phyloP scores from a whole-genome alignment of 2,329 filamentous ascomycete species.

The Leptographium wingfieldii region DNA sequence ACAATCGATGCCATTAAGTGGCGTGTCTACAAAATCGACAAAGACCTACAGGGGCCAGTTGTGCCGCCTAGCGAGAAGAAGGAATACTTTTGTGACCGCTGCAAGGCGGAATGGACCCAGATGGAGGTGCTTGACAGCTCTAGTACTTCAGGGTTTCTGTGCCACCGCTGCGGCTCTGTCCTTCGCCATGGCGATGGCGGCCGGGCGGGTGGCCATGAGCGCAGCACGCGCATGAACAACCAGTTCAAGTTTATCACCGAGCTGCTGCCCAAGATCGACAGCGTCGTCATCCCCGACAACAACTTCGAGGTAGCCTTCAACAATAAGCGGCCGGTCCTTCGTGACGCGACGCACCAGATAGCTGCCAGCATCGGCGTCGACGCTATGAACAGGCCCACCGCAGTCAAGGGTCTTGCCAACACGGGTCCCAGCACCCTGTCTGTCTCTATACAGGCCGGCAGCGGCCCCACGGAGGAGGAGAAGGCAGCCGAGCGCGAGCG shows the following conservation, averaged over 20 bases:
- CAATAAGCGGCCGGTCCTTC: conserved; percentile 48
- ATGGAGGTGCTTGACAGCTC: conserved; percentile 77
- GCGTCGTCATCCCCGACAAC: conserved; percentile 60
- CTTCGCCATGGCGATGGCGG: conserved; percentile 56
- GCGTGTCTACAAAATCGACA: conserved; percentile 77
- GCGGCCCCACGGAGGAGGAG: conserved; percentile 54
- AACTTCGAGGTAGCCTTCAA: conserved; percentile 58
- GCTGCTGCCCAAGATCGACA: conserved; percentile 63
- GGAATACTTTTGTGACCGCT: conserved; percentile 75
- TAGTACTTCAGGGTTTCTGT: conserved; percentile 62
- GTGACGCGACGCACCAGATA: conserved; percentile 55
- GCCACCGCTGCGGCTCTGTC: conserved; percentile 59
- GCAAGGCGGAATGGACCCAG: conserved; percentile 75
- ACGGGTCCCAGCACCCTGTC: conserved; percentile 56
- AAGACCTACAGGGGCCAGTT: conserved; percentile 74
- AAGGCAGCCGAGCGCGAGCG: conserved; percentile 50
- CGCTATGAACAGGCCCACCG: conserved; percentile 44
- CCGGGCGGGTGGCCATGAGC: conserved; percentile 57
- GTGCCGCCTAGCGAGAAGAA: conserved; percentile 76
- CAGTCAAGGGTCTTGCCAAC: conserved; percentile 56
- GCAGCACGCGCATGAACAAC: conserved; percentile 61
- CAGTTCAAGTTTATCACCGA: conserved; percentile 70
- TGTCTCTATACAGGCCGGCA: conserved; percentile 54
- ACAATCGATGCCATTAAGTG: conserved; percentile 96
- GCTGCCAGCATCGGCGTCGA: conserved; percentile 47